A percentile compares a stretch with the other conserved stretches of the same genome.
Evolutionary conservation across 2,329 filamentous ascomycete genomes (phyloP).

Genomic region (Colletotrichum sp.): DNA sequence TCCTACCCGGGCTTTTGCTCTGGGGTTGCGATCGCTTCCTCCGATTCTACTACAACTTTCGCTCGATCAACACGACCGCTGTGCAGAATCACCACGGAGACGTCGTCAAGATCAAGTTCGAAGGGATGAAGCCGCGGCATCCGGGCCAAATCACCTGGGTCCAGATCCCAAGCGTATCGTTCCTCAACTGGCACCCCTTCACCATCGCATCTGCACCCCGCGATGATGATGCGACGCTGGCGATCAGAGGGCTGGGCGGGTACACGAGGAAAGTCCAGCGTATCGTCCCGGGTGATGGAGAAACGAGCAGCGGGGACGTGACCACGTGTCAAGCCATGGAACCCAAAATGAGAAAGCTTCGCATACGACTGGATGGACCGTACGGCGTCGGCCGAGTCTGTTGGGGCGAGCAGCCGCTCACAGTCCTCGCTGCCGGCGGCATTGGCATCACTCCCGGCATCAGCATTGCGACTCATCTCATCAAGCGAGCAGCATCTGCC

Average conservation of each 20-base stretch:
- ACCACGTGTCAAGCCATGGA: neutral
- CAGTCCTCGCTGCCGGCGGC: neutral
- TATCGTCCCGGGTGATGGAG: neutral
- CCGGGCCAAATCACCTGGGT: neutral
- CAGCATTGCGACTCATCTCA: neutral
- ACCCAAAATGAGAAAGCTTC: too few species aligned
- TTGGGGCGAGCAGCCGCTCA: neutral
- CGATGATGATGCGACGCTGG: neutral
- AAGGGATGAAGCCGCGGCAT: neutral
- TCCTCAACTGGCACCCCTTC: neutral
- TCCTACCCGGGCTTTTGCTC: neutral
- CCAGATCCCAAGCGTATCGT: neutral
- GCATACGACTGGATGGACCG: neutral
- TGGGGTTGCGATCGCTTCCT: neutral
- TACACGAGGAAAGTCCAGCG: neutral
- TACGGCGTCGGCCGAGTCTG: neutral
- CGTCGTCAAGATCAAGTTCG: neutral
- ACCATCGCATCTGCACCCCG: neutral
- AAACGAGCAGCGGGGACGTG: neutral
- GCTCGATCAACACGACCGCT: neutral
- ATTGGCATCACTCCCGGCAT: neutral
- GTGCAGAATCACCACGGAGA: neutral
- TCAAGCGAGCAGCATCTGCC: neutral
- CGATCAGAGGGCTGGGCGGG: neutral
- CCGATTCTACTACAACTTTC: neutral